A percentile compares a stretch with the other conserved stretches of the same genome.
Evolutionary conservation across 129 eudicot genomes (phyloP).

Genomic region (Glebionis coronaria): DNA sequence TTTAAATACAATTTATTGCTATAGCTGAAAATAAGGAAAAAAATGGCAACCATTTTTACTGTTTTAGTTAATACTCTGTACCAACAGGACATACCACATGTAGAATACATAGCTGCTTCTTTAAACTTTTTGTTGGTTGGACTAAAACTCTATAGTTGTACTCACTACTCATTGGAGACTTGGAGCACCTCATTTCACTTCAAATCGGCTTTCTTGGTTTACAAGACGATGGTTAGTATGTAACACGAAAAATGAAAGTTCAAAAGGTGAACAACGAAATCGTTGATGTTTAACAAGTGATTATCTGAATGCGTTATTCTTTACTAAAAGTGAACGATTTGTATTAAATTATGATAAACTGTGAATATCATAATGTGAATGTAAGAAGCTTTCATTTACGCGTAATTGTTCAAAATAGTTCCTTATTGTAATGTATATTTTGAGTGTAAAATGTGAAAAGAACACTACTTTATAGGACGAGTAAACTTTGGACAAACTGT

Average conservation of each 20-base stretch:
- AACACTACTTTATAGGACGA: neutral
- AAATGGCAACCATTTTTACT: slow-evolving; percentile 8
- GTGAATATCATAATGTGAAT: neutral
- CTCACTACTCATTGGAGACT: too few species aligned
- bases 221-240: too few species aligned
- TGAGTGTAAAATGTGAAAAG: neutral
- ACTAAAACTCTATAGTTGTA: neutral
- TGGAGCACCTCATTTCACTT: neutral
- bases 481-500: neutral
- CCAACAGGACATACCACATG: neutral
- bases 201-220: too few species aligned
- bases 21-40: slow-evolving; percentile 6
- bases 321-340: neutral
- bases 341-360: neutral
- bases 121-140: too few species aligned
- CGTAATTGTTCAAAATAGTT: neutral
- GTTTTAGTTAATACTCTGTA: slow-evolving; percentile 6
- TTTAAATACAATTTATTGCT: neutral
- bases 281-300: neutral
- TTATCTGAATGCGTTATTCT: neutral
- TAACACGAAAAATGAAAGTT: neutral
- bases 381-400: neutral
- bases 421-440: neutral
- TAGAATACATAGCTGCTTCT: neutral
- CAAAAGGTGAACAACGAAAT: neutral